Conservation (phyloP, 192 early-diverging fungal species). For the Backusella morwellensis region DNA sequence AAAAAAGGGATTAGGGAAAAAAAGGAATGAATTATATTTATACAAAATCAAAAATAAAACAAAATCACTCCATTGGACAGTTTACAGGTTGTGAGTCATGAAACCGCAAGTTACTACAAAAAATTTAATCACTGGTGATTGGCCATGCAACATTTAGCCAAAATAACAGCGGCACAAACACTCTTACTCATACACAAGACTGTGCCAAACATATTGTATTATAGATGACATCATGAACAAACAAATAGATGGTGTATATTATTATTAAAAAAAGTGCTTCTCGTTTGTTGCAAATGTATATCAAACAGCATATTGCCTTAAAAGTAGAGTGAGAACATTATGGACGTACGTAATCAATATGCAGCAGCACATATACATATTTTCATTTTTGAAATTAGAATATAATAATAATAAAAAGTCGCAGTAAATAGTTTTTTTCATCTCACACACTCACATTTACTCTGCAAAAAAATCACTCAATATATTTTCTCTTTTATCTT, state of each 20-base stretch:
- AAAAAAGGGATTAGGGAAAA: neutral
- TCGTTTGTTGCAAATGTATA: neutral
- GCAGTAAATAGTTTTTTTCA: too few relatives aligned
- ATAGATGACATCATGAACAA: neutral
- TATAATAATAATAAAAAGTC: neutral
- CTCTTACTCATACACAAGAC: neutral
- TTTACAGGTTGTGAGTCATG: constrained; percentile 3
- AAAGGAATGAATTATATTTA: neutral
- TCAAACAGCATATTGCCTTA: neutral
- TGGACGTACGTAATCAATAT: neutral
- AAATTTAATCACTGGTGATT: neutral
- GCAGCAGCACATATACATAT: neutral
- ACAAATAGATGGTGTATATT: neutral
- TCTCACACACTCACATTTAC: neutral
- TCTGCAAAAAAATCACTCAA: neutral
- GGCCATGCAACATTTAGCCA: neutral
- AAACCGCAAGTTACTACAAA: neutral
- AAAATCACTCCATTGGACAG: constrained; percentile 1
- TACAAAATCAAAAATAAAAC: neutral
- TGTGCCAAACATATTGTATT: neutral
- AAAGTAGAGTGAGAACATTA: neutral
- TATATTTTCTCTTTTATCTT: neutral
- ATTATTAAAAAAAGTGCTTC: neutral
- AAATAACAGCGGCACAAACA: neutral
- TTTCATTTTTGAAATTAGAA: neutral